phyloP scores from a whole-genome alignment of 352 stramenopile species.

The Phytophthora melonis region DNA sequence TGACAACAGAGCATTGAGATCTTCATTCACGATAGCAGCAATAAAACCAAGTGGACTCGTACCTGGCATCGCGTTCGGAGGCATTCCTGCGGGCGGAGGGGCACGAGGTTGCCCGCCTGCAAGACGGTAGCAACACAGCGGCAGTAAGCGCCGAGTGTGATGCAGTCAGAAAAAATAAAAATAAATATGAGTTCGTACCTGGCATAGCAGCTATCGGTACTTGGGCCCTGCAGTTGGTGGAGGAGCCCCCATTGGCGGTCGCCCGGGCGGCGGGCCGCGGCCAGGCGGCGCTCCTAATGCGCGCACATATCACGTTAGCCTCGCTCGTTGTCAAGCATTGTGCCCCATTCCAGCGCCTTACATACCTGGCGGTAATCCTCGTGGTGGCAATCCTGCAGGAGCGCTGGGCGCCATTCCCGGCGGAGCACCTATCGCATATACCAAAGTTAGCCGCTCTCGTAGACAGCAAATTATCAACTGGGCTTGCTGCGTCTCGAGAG shows the following conservation, averaged over 20 bases:
- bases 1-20: too few species aligned
- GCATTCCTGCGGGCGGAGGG: slow-evolving; percentile 32
- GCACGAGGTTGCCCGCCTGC: slow-evolving; percentile 33
- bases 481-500: not conserved
- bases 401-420: too few species aligned
- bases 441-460: not conserved
- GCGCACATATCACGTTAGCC: not conserved
- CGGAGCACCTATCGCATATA: not conserved
- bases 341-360: not conserved
- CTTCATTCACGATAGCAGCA: not conserved
- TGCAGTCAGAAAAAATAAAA: not conserved
- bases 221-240: slow-evolving; percentile 27
- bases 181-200: not conserved
- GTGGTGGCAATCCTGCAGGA: too few species aligned
- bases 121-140: not conserved
- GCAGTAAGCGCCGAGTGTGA: not conserved
- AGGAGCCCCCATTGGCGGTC: slow-evolving; percentile 6
- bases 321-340: not conserved
- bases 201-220: slow-evolving; percentile 25
- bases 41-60: not conserved
- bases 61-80: slow-evolving; percentile 25
- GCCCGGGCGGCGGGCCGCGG: slow-evolving; percentile 21
- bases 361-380: too few species aligned
- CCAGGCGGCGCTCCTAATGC: slow-evolving; percentile 29
- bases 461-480: not conserved